Percentiles rank a stretch among this genome's conserved stretches.
These are phyloP conservation scores for Chimonanthus salicifolius DNA, from an alignment of 164 flowering plant species.

Conservation along the genomic window DNA sequence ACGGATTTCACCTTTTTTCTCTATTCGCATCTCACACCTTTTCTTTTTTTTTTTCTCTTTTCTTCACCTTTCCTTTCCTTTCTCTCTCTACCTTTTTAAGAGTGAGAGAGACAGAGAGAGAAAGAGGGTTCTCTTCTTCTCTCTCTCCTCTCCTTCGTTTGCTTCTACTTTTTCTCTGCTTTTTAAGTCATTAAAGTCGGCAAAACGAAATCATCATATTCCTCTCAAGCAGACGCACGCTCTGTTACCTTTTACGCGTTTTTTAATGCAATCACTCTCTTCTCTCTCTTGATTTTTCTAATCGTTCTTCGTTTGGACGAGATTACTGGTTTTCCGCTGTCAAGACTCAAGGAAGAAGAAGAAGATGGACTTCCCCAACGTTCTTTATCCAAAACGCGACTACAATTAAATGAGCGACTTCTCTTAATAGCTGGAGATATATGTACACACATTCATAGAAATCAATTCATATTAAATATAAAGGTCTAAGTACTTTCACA, in stretches of 20 bases:
- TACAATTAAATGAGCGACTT: too few species aligned
- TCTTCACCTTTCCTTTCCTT: not conserved
- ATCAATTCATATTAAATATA: too few species aligned
- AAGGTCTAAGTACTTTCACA: too few species aligned
- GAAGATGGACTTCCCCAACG: too few species aligned
- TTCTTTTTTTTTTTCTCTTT: not conserved
- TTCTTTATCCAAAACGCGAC: too few species aligned
- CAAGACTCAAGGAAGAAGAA: too few species aligned
- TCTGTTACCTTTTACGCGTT: conserved; percentile 49
- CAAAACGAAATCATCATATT: conserved; percentile 30
- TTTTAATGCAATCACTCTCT: conserved; percentile 25
- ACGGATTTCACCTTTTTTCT: conserved; percentile 37
- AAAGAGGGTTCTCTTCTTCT: not conserved
- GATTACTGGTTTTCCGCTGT: not conserved
- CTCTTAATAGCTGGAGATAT: too few species aligned
- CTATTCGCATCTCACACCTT: conserved; percentile 2
- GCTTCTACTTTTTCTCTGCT: conserved; percentile 8
- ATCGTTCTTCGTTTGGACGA: not conserved
- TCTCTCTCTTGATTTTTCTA: conserved; percentile 2
- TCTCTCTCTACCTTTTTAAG: not conserved
- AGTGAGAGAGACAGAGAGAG: not conserved
- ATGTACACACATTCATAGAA: too few species aligned
- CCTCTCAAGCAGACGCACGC: conserved; percentile 47
- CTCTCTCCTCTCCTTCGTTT: conserved; percentile 3
- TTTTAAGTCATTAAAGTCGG: conserved; percentile 22